Percentiles rank a stretch among this genome's conserved stretches.
Conservation (phyloP, 1,139 yeast species). For the Ogataea hybrid region DNA sequence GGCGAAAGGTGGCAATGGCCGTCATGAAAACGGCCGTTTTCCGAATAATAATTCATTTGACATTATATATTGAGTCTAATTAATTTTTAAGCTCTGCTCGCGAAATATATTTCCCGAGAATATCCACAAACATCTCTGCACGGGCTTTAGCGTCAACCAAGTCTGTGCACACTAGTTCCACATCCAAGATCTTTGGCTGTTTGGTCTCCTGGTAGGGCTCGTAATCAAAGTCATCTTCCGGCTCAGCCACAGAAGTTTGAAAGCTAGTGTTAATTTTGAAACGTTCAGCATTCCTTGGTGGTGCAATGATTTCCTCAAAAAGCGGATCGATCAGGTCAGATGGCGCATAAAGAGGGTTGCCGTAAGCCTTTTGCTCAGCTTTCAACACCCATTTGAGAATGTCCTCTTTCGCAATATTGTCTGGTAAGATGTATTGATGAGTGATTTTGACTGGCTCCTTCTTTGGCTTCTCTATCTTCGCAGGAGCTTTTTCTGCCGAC, state of each 20-base stretch:
- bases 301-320: slow-evolving; percentile 64
- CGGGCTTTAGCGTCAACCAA: slow-evolving; percentile 42
- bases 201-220: slow-evolving; percentile 21
- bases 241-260: slow-evolving; percentile 34
- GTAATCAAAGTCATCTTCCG: slow-evolving; percentile 44
- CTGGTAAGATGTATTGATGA: slow-evolving; percentile 31
- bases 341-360: slow-evolving; percentile 43
- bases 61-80: slow-evolving; percentile 3
- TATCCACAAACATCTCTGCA: slow-evolving; percentile 36
- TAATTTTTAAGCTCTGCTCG: slow-evolving; percentile 17
- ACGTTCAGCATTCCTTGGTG: slow-evolving; percentile 56
- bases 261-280: slow-evolving; percentile 40
- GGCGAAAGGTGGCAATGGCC: slow-evolving; percentile 64
- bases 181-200: slow-evolving; percentile 24
- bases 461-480: slow-evolving; percentile 23
- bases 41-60: slow-evolving; percentile 2
- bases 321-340: slow-evolving; percentile 56
- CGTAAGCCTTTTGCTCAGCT: slow-evolving; percentile 40
- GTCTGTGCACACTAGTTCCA: slow-evolving; percentile 47
- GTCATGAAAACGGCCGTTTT: slow-evolving; percentile 37
- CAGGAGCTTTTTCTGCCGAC: slow-evolving; percentile 27
- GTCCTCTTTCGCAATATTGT: slow-evolving; percentile 29
- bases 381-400: slow-evolving; percentile 31
- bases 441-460: slow-evolving; percentile 31
- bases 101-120: slow-evolving; percentile 24